A percentile compares a stretch with the other conserved stretches of the same genome.
phyloP scores from a whole-genome alignment of 2,329 filamentous ascomycete species.

The Aspergillus jensenii region DNA sequence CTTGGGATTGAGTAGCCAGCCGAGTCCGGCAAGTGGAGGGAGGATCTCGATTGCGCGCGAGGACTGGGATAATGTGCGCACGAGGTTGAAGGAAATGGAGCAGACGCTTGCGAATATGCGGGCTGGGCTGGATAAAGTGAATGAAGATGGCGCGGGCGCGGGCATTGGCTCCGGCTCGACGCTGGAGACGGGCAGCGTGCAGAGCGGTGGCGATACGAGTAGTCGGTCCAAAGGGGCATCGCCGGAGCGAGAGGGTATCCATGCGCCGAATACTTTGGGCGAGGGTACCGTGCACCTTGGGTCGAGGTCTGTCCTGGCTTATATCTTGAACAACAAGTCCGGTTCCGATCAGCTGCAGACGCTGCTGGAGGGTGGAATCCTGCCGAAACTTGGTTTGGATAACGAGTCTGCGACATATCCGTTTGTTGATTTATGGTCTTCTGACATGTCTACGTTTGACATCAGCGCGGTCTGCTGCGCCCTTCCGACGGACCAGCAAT shows the following conservation, averaged over 20 bases:
- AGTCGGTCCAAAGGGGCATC: slow-evolving; percentile 34
- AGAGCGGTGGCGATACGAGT: slow-evolving; percentile 29
- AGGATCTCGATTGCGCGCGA: slow-evolving; percentile 42
- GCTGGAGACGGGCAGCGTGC: slow-evolving; percentile 31
- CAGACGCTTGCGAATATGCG: slow-evolving; percentile 41
- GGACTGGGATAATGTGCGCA: slow-evolving; percentile 46
- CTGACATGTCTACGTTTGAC: slow-evolving; percentile 58
- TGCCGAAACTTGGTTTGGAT: slow-evolving; percentile 63
- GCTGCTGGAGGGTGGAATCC: slow-evolving; percentile 59
- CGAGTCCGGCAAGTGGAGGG: slow-evolving; percentile 14
- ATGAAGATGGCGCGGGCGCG: slow-evolving; percentile 22
- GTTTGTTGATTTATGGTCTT: slow-evolving; percentile 65
- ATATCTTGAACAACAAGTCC: slow-evolving; percentile 57
- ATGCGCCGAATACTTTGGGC: slow-evolving; percentile 59
- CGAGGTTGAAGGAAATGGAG: slow-evolving; percentile 44
- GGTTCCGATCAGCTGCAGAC: slow-evolving; percentile 51
- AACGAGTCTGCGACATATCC: slow-evolving; percentile 66
- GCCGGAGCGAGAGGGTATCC: slow-evolving; percentile 55
- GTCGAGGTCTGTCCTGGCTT: slow-evolving; percentile 61
- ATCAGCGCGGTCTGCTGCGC: slow-evolving; percentile 59
- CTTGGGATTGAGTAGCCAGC: slow-evolving; percentile 10
- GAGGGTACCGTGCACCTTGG: slow-evolving; percentile 63
- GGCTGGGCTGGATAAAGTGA: slow-evolving; percentile 38
- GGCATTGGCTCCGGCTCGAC: slow-evolving; percentile 4
- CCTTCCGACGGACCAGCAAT: slow-evolving; percentile 58